Conservation (phyloP, 1,139 yeast genomes). For the Saccharomyces pastorianus region DNA sequence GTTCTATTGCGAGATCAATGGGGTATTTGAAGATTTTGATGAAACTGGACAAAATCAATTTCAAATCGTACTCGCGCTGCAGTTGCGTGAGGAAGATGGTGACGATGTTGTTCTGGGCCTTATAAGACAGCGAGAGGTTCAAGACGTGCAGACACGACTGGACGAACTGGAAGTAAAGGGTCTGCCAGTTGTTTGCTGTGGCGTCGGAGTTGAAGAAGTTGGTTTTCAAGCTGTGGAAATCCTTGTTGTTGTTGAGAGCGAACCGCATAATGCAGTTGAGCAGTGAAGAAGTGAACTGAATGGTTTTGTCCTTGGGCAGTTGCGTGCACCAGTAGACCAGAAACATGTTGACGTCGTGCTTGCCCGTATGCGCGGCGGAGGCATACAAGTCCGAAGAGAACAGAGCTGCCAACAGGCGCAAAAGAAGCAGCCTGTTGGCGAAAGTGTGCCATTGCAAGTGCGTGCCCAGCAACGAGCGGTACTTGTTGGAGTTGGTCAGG, state of each 20-base stretch:
- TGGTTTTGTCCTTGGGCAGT: constrained; percentile 18
- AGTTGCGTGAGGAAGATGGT: constrained; percentile 47
- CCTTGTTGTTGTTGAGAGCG: not conserved
- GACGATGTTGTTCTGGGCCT: constrained; percentile 36
- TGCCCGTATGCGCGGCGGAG: not conserved
- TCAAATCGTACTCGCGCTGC: constrained; percentile 46
- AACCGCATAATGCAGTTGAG: not conserved
- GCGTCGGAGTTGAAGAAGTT: not conserved
- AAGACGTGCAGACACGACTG: constrained; percentile 56
- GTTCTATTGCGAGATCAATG: constrained; percentile 33
- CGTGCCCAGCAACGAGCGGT: not conserved
- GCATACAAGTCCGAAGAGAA: not conserved
- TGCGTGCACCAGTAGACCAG: not conserved
- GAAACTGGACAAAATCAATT: constrained; percentile 41
- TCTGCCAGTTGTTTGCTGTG: constrained; percentile 29
- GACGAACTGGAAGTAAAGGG: constrained; percentile 44
- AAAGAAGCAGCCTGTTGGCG: not conserved
- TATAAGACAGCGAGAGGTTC: constrained; percentile 51
- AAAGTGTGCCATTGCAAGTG: not conserved
- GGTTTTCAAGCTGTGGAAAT: not conserved
- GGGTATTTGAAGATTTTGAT: constrained; percentile 43
- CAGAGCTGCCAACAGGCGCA: not conserved
- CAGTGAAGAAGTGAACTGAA: constrained; percentile 2
- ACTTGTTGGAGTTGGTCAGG: not conserved
- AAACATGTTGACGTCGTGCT: not conserved